Evolutionary conservation across 2,329 filamentous ascomycete species (phyloP).

Genomic region (Ceratocystis ficicola): DNA sequence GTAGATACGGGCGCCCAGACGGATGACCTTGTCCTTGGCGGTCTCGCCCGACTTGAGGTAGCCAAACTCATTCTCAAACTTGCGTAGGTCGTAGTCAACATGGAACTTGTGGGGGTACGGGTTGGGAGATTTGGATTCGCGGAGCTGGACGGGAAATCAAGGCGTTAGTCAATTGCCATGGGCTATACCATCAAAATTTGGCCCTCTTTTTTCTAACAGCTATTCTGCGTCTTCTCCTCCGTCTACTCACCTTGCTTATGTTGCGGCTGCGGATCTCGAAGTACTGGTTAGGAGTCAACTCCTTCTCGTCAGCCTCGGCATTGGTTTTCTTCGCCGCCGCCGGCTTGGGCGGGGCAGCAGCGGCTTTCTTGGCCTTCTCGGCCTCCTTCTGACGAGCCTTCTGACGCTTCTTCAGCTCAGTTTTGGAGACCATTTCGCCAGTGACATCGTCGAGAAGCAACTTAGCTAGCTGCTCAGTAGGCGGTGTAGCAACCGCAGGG

Average conservation of each 20-base stretch:
- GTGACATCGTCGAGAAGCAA: conserved; percentile 85
- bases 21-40: conserved; percentile 60
- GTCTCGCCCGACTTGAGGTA: conserved; percentile 80
- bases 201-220: neutral
- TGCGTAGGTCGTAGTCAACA: conserved; percentile 66
- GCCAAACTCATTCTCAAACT: conserved; percentile 67
- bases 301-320: conserved; percentile 53
- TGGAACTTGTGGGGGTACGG: conserved; percentile 92
- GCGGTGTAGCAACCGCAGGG: conserved; percentile 28
- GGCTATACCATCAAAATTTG: too few species aligned
- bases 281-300: conserved; percentile 55
- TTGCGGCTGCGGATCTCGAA: conserved; percentile 86
- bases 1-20: conserved; percentile 77
- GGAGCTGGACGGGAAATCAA: conserved; percentile 34
- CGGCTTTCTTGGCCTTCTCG: conserved; percentile 78
- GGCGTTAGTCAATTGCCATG: neutral
- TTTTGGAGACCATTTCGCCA: conserved; percentile 75
- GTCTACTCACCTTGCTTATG: conserved; percentile 46
- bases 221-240: neutral
- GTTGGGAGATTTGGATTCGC: conserved; percentile 60
- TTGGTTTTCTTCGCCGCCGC: conserved; percentile 58
- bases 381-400: conserved; percentile 81
- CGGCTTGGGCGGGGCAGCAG: conserved; percentile 47
- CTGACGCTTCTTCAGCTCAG: conserved; percentile 85
- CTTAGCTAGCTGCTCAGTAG: conserved; percentile 50